Evolutionary conservation across 2,329 filamentous ascomycete genomes (phyloP).

Genomic region (Geoglossum cookeanum): DNA sequence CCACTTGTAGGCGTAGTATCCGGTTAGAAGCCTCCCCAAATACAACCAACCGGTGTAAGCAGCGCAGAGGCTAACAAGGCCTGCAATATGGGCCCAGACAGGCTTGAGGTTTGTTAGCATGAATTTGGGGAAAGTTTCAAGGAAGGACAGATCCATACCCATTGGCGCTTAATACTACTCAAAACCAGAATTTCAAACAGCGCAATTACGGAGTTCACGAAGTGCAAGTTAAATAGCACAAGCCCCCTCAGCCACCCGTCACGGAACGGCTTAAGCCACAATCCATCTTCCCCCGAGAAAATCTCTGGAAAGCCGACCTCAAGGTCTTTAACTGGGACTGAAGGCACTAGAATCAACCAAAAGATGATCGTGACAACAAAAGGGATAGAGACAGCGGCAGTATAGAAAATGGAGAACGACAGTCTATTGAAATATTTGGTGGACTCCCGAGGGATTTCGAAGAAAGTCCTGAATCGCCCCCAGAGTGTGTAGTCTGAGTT

Average conservation of each 20-base stretch:
- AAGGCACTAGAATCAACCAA: constrained; percentile 15
- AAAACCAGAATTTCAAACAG: constrained; percentile 17
- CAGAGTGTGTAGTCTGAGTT: constrained; percentile 2
- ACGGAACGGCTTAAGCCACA: constrained; percentile 8
- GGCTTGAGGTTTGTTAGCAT: constrained; percentile 9
- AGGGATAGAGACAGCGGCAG: constrained; percentile 14
- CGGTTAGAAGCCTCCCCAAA: constrained; percentile 13
- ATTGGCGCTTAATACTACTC: constrained; percentile 16
- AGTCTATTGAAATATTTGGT: constrained; percentile 8
- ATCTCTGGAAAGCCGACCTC: neutral
- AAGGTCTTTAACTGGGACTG: neutral
- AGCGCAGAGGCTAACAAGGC: constrained; percentile 11
- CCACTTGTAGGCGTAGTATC: constrained; percentile 15
- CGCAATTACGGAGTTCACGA: constrained; percentile 14
- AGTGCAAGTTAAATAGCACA: constrained; percentile 13
- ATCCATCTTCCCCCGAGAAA: neutral
- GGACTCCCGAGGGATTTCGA: constrained; percentile 1
- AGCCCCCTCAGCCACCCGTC: constrained; percentile 12
- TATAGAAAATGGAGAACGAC: constrained; percentile 18
- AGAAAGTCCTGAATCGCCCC: constrained; percentile 8
- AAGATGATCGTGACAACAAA: constrained; percentile 14
- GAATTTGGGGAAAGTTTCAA: neutral
- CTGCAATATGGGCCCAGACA: constrained; percentile 10
- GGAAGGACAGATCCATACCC: constrained; percentile 10
- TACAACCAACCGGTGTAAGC: constrained; percentile 16